Evolutionary conservation across 2,329 filamentous ascomycete species (phyloP).

Genomic region (Waltergamsia citrina): DNA sequence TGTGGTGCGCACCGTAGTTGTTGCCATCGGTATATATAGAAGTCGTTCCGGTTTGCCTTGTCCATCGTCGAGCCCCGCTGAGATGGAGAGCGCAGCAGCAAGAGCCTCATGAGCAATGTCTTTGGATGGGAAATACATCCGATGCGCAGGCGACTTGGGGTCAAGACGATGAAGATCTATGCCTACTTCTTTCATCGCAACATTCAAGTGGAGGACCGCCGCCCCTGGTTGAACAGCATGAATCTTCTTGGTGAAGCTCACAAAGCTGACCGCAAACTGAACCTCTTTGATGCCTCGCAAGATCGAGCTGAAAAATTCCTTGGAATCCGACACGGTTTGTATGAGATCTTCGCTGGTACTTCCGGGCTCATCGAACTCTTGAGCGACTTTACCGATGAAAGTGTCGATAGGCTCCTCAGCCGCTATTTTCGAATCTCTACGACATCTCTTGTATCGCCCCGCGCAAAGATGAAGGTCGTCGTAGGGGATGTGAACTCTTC

Average conservation of each 20-base stretch:
- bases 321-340: constrained; percentile 81
- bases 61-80: constrained; percentile 86
- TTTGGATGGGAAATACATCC: constrained; percentile 93
- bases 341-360: constrained; percentile 59
- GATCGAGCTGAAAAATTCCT: constrained; percentile 84
- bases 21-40: constrained; percentile 93
- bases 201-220: constrained; percentile 69
- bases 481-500: constrained; percentile 80
- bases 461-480: constrained; percentile 69
- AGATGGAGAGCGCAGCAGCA: constrained; percentile 84
- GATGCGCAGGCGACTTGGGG: constrained; percentile 84
- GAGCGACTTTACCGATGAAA: constrained; percentile 62
- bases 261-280: constrained; percentile 86
- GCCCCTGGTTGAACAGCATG: constrained; percentile 56
- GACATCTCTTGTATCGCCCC: constrained; percentile 41
- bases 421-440: constrained; percentile 13
- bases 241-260: constrained; percentile 77
- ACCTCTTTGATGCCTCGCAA: constrained; percentile 91
- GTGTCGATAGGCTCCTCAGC: constrained; percentile 36
- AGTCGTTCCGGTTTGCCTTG: constrained; percentile 76
- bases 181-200: constrained; percentile 93
- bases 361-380: constrained; percentile 63
- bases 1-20: constrained; percentile 88
- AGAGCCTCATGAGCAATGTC: constrained; percentile 94
- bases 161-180: constrained; percentile 88